phyloP scores from a whole-genome alignment of 495 filamentous ascomycete genomes.

The Hypomontagnella submonticulosa region DNA sequence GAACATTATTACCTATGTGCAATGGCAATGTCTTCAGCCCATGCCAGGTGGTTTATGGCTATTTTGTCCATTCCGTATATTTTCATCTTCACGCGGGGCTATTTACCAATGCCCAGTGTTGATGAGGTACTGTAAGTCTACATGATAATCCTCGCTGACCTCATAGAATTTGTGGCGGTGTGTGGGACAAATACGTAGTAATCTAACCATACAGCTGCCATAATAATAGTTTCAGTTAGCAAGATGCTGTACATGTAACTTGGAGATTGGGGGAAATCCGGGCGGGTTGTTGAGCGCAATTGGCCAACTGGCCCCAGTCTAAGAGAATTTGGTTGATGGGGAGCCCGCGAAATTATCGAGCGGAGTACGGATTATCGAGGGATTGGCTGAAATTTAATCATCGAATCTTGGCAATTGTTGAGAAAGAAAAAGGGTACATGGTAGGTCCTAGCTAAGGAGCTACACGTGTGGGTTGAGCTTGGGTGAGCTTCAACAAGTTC shows the following conservation, averaged over 20 bases:
- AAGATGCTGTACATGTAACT: not conserved
- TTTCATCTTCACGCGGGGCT: no score
- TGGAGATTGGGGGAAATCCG: conserved; percentile 40
- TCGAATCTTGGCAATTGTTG: conserved; percentile 47
- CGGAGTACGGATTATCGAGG: conserved; percentile 25
- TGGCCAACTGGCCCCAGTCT: not conserved
- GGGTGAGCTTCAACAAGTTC: conserved; percentile 40
- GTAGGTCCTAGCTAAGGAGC: no score
- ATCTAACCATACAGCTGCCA: no score
- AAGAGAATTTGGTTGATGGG: conserved; percentile 33
- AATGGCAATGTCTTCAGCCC: not conserved
- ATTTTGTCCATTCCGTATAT: no score
- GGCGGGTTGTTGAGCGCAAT: conserved; percentile 34
- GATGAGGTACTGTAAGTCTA: not conserved
- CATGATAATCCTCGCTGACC: not conserved
- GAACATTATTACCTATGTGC: conserved; percentile 26
- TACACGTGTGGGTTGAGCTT: no score
- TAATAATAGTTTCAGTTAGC: not conserved
- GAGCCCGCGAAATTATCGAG: conserved; percentile 32
- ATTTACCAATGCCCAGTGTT: not conserved
- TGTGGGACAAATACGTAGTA: not conserved
- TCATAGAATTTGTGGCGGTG: conserved; percentile 4
- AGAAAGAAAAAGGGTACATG: conserved; percentile 14
- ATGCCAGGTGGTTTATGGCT: no score
- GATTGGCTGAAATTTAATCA: not conserved